Conservation (phyloP, 768 basidiomycete species). For the Naganishia vaughanmartiniae region DNA sequence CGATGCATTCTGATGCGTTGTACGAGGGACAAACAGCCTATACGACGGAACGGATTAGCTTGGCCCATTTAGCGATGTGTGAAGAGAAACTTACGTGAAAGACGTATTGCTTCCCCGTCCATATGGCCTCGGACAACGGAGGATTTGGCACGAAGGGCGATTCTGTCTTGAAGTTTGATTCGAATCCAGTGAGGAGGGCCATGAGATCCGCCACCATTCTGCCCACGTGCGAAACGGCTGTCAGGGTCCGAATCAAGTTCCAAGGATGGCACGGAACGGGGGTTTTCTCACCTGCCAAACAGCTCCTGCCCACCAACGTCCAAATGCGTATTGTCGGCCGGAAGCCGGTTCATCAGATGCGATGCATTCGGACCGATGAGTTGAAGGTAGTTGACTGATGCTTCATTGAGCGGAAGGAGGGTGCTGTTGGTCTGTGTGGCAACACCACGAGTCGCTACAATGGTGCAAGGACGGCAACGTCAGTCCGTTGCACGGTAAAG, state of each 20-base stretch:
- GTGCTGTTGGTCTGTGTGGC: conserved; percentile 25
- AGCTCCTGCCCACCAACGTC: conserved; percentile 24
- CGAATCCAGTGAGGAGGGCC: conserved; percentile 25
- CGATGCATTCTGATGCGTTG: conserved; percentile 27
- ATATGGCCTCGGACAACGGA: conserved; percentile 24
- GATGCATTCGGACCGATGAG: conserved; percentile 23
- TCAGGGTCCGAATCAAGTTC: neutral
- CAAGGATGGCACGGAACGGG: neutral
- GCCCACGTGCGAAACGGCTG: too few relatives aligned
- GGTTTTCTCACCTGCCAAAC: conserved; percentile 15
- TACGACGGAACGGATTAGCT: neutral
- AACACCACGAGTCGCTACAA: conserved; percentile 13
- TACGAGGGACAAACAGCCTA: conserved; percentile 28
- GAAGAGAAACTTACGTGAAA: neutral
- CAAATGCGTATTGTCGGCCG: conserved; percentile 26
- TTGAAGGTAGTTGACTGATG: conserved; percentile 26
- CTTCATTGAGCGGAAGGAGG: conserved; percentile 16
- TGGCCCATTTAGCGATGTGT: too few relatives aligned
- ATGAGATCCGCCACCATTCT: conserved; percentile 29
- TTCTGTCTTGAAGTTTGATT: conserved; percentile 5
- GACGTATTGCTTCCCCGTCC: conserved; percentile 30
- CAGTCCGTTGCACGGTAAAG: neutral
- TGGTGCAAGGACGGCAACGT: neutral
- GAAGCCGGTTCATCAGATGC: conserved; percentile 27
- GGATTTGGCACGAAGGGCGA: conserved; percentile 22